Evolutionary conservation across 2,329 filamentous ascomycete genomes (phyloP).

Genomic region (Cyclaneusma minus): DNA sequence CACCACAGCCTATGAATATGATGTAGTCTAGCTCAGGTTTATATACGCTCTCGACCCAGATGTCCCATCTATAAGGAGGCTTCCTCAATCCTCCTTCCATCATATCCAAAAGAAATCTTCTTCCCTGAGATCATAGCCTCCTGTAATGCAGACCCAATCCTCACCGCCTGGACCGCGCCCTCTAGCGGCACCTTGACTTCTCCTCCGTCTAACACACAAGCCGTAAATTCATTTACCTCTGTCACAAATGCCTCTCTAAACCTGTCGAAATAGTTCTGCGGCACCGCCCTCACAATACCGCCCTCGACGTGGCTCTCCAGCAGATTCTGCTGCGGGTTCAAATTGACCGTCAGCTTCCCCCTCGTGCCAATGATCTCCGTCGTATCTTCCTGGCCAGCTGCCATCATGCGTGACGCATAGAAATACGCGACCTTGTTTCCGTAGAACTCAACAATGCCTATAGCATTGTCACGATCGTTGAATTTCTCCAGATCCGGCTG

Average conservation of each 20-base stretch:
- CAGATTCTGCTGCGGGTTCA: constrained; percentile 36
- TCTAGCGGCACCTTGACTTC: constrained; percentile 37
- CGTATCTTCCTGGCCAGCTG: constrained; percentile 49
- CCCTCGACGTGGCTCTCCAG: constrained; percentile 36
- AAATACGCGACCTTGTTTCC: constrained; percentile 48
- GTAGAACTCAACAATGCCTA: constrained; percentile 51
- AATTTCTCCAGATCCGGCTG: constrained; percentile 39
- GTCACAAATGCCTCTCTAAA: constrained; percentile 48
- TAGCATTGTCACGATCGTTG: constrained; percentile 45
- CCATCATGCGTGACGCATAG: constrained; percentile 51
- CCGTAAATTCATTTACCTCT: constrained; percentile 48
- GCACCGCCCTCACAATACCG: constrained; percentile 43
- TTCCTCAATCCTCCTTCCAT: constrained; percentile 21
- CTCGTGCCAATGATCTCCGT: constrained; percentile 53
- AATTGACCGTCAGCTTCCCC: constrained; percentile 47
- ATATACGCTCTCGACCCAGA: too few relatives aligned
- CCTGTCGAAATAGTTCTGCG: constrained; percentile 43
- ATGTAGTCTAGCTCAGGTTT: too few relatives aligned
- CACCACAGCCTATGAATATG: too few relatives aligned
- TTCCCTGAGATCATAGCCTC: constrained; percentile 36
- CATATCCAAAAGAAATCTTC: constrained; percentile 43
- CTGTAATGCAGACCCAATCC: constrained; percentile 44
- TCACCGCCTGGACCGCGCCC: constrained; percentile 41
- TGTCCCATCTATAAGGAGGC: too few relatives aligned
- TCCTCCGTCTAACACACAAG: constrained; percentile 37